Evolutionary conservation across 225 moss, liverwort and hornwort species (phyloP), one percentile per base, ranked within the genome.

Genomic region (Neckera pumila): DNA sequence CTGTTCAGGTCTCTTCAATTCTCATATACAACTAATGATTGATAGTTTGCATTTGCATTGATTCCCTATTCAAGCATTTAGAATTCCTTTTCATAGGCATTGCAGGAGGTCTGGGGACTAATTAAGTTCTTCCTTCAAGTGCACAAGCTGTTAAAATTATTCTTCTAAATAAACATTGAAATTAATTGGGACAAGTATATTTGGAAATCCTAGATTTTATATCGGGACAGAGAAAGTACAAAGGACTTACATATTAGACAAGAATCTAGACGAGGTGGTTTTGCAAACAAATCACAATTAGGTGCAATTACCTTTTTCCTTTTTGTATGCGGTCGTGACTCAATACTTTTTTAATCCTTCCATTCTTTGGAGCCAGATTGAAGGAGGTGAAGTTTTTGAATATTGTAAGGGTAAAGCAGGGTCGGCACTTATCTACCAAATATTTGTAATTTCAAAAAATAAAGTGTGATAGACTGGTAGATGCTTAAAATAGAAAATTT

Each of bases 321-420:
- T 73, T 49, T 31, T 11, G 1, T 47, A 15, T 30, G 11, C 12
- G 2, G 30, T 14, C 2, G 2, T 74, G 31, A 74, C 4, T 47
- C 19, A 74, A 30, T 47, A 11, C 7, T 47, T 31, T 31, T 47
- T 47, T 16, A 47, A 47, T 74, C 17, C 16, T 4, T 47, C 18
- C 5, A 45, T 47, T 74, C 30, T 74, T 47, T 30, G 1, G 1
- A 40, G 31, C 4, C 2, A 7, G 1, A 31, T 31, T 30, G 19
- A 47, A 30, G 4, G 11, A 47, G 11, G 45, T 74, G 18, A 69
- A 23, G 14, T 14, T 69, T 69, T 38, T 40, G n/a, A 69, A 38
- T 69, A 25, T 0, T 2, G 0, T 45, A 30, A 45, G 11, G 2
- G 0, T 74, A 47, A 4, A 0, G 0, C 18, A 74, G 18, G 11